Base-by-base conservation (phyloP, 768 basidiomycete species). In the Hortiboletus campestris region DNA sequence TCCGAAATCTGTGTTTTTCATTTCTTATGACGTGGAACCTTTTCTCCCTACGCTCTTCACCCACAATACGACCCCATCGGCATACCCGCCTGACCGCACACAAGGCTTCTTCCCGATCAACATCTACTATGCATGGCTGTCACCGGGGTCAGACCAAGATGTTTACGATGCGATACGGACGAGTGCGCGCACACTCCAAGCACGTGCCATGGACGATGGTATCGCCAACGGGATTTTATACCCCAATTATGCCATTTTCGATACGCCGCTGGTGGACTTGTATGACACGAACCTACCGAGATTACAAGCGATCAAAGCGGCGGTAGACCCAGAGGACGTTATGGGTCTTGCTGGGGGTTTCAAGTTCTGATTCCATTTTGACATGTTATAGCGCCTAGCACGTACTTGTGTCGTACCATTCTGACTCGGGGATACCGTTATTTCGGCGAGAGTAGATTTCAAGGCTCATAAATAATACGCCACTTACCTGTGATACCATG, bases 311-410 rank as follows among this genome's bases (percentile, higher is more conserved):
- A 63, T 85, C n/a, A 81, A 80, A 61, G 65, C 52, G 47, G 52
- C 49, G 11, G 75, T 80, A 35, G 86, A 86, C 63, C 85, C 84
- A 0, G 46, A 70, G 5, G 75, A 82, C 60, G 74, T 86, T 7
- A 86, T 86, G 85, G 78, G 76, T 9, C 75, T 84, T 11, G 74
- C 84, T n/a, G 85, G 86, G 0, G 84, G 84, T 9, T 85, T 78
- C 66, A 86, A 83, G 67, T 60, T 82, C 44, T 78, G 51, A 71
- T 28, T 19, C 7, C 2, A 20, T 35, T 40, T 50, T 8, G 22
- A n/a, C 12, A 16, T 8, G 25, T 14, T 10, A 6, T 25, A 17
- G 14, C 11, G 8, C 22, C 17, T 41, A 6, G 11, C 4, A 11
- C 8, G 13, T 16, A 8, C 6, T 28, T 38, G 47, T 49, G 29